phyloP scores from a whole-genome alignment of 148 eudicot genomes.

The Vaccinium myrtillus region DNA sequence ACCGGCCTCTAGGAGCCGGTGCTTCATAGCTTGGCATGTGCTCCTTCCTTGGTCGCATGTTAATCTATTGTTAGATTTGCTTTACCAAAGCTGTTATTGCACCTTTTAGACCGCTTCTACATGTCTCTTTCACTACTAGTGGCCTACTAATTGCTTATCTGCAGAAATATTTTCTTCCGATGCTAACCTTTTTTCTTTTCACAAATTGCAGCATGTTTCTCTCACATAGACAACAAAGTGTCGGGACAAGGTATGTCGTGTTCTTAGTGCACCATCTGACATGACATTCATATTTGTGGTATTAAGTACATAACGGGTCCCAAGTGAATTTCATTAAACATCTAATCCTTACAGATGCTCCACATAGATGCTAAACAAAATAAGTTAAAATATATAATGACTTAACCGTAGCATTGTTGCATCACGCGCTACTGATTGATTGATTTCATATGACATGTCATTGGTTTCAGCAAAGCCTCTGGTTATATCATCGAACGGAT shows the following conservation, averaged over 20 bases:
- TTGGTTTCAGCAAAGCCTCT: conserved; percentile 52
- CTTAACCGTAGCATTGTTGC: background rate
- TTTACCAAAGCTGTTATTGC: background rate
- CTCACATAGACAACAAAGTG: conserved; percentile 54
- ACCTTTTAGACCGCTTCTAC: background rate
- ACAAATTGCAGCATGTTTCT: conserved; percentile 68
- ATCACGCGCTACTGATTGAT: background rate
- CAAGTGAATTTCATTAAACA: background rate
- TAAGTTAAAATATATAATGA: background rate
- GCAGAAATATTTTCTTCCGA: background rate
- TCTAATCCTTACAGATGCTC: background rate
- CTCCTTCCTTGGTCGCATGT: background rate
- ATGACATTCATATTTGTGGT: background rate
- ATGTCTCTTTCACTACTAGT: background rate
- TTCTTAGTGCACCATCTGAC: background rate
- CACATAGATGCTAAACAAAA: background rate
- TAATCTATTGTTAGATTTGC: background rate
- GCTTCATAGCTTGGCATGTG: too few species aligned
- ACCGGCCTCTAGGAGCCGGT: too few species aligned
- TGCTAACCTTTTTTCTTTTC: conserved; percentile 22
- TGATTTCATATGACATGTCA: conserved; percentile 12
- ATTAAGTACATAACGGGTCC: background rate
- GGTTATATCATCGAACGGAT: conserved; percentile 73
- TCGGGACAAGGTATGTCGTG: conserved; percentile 46
- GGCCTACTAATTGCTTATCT: background rate